These are phyloP conservation scores for Coemansia sp. DNA, from an alignment of 192 early-diverging fungal genomes.

Conservation along the genomic window DNA sequence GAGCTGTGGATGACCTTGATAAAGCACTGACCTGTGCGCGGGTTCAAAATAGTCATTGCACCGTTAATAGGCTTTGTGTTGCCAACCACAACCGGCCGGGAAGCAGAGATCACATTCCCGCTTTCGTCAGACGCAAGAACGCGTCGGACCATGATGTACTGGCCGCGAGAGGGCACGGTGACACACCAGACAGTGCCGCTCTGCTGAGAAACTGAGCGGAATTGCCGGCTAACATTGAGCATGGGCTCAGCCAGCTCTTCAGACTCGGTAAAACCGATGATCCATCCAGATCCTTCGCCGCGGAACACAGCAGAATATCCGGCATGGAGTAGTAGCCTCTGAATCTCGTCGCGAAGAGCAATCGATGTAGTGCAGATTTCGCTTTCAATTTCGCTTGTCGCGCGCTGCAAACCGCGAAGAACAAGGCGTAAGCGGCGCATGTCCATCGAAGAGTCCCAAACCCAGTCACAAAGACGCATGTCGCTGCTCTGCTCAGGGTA, in stretches of 20 bases:
- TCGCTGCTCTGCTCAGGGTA: background rate
- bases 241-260: slow-evolving; percentile 15
- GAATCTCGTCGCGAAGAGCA: slow-evolving; percentile 36
- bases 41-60: slow-evolving; percentile 98
- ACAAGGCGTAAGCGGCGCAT: slow-evolving; percentile 17
- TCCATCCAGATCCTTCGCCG: slow-evolving; percentile 8
- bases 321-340: slow-evolving; percentile 31
- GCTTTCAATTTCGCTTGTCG: background rate
- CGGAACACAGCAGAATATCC: slow-evolving; percentile 36
- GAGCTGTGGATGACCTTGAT: slow-evolving; percentile 99
- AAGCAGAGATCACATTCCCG: slow-evolving; percentile 12
- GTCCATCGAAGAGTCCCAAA: slow-evolving; percentile 10
- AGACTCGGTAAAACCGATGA: slow-evolving; percentile 8
- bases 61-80: slow-evolving; percentile 99
- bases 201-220: slow-evolving; percentile 16
- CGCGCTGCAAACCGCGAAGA: slow-evolving; percentile 17
- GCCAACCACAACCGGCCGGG: slow-evolving; percentile 47
- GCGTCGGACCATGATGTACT: slow-evolving; percentile 38
- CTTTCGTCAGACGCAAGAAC: slow-evolving; percentile 9
- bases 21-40: slow-evolving; percentile 97
- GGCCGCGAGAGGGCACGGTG: slow-evolving; percentile 38
- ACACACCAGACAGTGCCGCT: slow-evolving; percentile 37
- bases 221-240: slow-evolving; percentile 13
- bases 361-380: slow-evolving; percentile 11
- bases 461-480: slow-evolving; percentile 19